Evolutionary conservation across 345 rosid genomes (phyloP), one percentile per base, ranked within the genome.

Genomic region (Lepidium aucheri): DNA sequence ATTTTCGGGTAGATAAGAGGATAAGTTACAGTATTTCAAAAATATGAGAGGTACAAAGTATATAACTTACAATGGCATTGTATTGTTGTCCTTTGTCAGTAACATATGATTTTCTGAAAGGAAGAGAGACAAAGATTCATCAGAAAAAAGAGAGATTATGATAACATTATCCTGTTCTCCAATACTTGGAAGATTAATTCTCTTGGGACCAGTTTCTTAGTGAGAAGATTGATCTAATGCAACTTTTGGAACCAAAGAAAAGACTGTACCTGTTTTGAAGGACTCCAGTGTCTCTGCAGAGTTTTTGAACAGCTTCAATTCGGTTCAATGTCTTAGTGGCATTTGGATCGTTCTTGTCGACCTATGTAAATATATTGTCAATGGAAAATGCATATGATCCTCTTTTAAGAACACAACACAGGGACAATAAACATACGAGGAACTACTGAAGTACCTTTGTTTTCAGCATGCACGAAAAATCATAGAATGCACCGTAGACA

Each of bases 401-500:
- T 47, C 5, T 24, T 43, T 20, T 40, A 10, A 49, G 39, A 28
- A n/a, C 22, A 43, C 0, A 28, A 34, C 4, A 17, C 10, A 33
- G 6, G 14, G 15, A 15, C 6, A 42, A 63, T 78, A 20, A 57
- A 60, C 24, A 12, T 43, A 65, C 8, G 9, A 47, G 39, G 61
- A 61, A 61, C 13, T 12, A 7, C 1, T 55, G 6, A 14, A 5
- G 22, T 84, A 83, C 97, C 96, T 93, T 90, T 65, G 83, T 58
- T 70, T 84, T 81, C 51, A 92, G 78, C 86, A 86, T 77, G 75
- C 79, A 76, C 30, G 90, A 83, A 70, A 87, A 92, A 46, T 92
- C 96, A 22, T 70, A 84, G 77, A 90, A 90, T 40, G 91, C 91
- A 22, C 90, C 89, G 78, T 94, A 94, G 63, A 94, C 96, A 79